Conservation (phyloP, 495 filamentous ascomycete species). For the Wilcoxina mikolae region DNA sequence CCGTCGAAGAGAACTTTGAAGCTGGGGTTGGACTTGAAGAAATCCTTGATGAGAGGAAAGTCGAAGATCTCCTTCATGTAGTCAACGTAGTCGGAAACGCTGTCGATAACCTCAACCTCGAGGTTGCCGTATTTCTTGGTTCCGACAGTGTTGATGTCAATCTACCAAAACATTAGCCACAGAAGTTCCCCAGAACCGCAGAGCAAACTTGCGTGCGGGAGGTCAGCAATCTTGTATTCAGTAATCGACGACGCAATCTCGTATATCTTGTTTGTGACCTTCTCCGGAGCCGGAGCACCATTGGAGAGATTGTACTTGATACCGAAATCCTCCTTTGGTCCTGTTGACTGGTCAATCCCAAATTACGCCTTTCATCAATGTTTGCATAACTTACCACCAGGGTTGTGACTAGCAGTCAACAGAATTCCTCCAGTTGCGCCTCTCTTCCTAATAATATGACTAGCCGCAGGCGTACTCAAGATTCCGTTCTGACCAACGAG, state of each 20-base stretch:
- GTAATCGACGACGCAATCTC: constrained; percentile 73
- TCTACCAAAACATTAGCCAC: constrained; percentile 9
- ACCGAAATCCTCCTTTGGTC: constrained; percentile 84
- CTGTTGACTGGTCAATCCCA: constrained; percentile 35
- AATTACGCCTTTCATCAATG: neutral
- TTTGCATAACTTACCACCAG: constrained; percentile 56
- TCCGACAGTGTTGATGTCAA: constrained; percentile 74
- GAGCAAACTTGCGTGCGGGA: constrained; percentile 43
- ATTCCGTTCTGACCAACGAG: constrained; percentile 92
- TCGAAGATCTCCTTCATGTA: constrained; percentile 99
- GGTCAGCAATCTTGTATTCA: constrained; percentile 79
- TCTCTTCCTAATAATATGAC: constrained; percentile 82
- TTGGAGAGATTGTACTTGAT: constrained; percentile 99
- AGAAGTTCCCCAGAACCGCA: neutral
- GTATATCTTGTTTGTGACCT: constrained; percentile 94
- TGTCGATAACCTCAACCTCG: constrained; percentile 90
- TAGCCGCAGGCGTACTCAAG: constrained; percentile 87
- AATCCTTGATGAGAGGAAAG: constrained; percentile 84
- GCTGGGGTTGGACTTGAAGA: constrained; percentile 67
- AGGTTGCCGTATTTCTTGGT: constrained; percentile 66
- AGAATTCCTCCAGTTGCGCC: constrained; percentile 93
- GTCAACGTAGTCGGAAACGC: constrained; percentile 74
- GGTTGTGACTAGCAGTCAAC: constrained; percentile 94
- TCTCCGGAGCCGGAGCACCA: constrained; percentile 86
- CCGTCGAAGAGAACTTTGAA: constrained; percentile 97